Conservation (phyloP, 23 red algal species). For the Agarophyton chilense region DNA sequence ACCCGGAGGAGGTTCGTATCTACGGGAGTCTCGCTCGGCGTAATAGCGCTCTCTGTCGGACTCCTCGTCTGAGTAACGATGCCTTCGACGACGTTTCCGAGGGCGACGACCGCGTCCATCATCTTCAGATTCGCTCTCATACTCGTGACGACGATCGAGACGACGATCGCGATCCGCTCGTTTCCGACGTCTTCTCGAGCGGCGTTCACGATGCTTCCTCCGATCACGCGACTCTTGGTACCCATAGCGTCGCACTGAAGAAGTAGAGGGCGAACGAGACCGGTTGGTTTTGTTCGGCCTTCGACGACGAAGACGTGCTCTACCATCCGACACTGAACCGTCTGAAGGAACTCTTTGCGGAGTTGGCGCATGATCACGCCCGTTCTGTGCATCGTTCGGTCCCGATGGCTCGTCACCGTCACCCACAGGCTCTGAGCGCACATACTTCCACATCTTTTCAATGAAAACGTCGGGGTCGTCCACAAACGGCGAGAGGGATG, state of each 20-base stretch:
- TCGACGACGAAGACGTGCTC: constrained; percentile 4
- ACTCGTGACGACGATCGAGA: background rate
- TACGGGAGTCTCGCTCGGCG: background rate
- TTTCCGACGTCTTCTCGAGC: constrained; percentile 12
- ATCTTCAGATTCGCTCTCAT: background rate
- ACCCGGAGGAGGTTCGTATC: background rate
- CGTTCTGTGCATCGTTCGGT: background rate
- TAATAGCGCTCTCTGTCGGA: constrained; percentile 9
- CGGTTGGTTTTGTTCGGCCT: background rate
- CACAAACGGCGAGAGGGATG: background rate
- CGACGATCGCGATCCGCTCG: constrained; percentile 3
- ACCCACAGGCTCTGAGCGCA: background rate
- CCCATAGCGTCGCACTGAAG: background rate
- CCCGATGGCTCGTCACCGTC: background rate
- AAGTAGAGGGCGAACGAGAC: background rate
- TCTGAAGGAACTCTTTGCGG: background rate
- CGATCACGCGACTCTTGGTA: background rate
- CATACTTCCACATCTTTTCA: constrained; percentile 33
- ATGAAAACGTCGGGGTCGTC: background rate
- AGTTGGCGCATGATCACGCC: background rate
- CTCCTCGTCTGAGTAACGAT: constrained; percentile 28
- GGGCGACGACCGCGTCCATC: constrained; percentile 12
- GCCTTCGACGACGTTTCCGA: constrained; percentile 17
- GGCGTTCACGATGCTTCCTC: background rate
- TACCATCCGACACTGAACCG: background rate